Percentiles rank a stretch among this genome's conserved stretches.
Evolutionary conservation across 129 eudicot genomes (phyloP).

Genomic region (Deinandra increscens): DNA sequence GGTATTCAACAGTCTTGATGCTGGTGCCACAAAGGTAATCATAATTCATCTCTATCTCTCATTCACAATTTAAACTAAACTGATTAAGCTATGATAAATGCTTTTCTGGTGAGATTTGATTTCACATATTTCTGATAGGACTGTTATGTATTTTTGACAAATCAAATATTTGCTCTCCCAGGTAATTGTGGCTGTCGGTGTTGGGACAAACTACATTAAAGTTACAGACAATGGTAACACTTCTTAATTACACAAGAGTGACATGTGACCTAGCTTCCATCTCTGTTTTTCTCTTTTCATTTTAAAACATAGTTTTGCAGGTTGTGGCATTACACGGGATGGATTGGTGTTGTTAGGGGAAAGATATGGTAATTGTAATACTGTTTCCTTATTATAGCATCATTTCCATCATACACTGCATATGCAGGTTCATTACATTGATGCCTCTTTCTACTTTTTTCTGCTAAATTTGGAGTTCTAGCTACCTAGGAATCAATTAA

Average conservation of each 20-base stretch:
- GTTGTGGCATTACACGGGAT: conserved; percentile 83
- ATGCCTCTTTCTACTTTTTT: conserved; percentile 1
- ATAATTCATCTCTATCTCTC: not conserved
- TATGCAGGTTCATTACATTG: conserved; percentile 19
- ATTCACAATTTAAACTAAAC: conserved; percentile 2
- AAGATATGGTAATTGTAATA: conserved; percentile 53
- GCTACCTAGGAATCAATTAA: not conserved
- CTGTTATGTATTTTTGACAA: not conserved
- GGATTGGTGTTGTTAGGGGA: conserved; percentile 85
- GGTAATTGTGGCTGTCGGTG: conserved; percentile 66
- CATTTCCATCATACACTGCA: conserved; percentile 6
- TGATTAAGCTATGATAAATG: not conserved
- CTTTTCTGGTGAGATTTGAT: not conserved
- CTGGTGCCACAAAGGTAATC: conserved; percentile 89
- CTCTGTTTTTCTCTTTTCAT: not conserved
- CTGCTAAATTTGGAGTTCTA: not conserved
- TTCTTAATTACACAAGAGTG: conserved; percentile 18
- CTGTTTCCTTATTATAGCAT: not conserved
- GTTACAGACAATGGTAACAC: conserved; percentile 75
- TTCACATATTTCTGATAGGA: not conserved
- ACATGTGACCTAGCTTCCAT: conserved; percentile 5
- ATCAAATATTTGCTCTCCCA: conserved; percentile 31
- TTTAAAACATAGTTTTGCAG: conserved; percentile 42
- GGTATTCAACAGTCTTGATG: conserved; percentile 88
- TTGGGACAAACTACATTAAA: conserved; percentile 65